Evolutionary conservation across 495 filamentous ascomycete species (phyloP), one percentile per base, ranked within the genome.

Genomic region (Hypoxylon trugodes): DNA sequence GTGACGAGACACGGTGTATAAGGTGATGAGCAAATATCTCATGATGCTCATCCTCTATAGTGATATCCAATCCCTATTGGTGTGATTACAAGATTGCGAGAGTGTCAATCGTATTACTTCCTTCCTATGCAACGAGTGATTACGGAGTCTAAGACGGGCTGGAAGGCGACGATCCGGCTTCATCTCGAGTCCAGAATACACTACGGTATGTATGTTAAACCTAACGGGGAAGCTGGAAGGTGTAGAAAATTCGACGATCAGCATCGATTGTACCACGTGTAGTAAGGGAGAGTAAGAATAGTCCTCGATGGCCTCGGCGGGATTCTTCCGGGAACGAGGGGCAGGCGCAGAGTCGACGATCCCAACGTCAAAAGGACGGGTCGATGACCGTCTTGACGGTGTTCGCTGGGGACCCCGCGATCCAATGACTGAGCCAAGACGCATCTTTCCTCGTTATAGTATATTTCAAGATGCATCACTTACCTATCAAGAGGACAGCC

Each of bases 241-340:
- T 13, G 41, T 57, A 53, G 58, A 58, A 67, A 58, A 58, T 54
- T 67, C 64, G 47, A 58, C 42, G 64, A 67, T 61, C 64, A 66
- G 36, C 63, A 18, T 26, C 24, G 28, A 52, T 35, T 16, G 18
- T 47, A 57, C 28, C 22, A 59, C 32, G 28, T 45, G 51, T 62
- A 67, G 51, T 54, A 57, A 58, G 50, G 57, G 38, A 48, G 15
- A 22, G 24, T 28, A 42, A 52, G 51, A 51, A 30, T 24, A 51
- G 7, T 13, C 16, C 12, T 55, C 48, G 48, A 67, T 30, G 19
- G 7, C 13, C 33, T 61, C 57, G 46, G 46, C 46, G 58, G 57
- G 42, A 59, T 21, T 54, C 26, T 50, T 62, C 64, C 64, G 64
- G 64, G 47, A 61, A 58, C 47, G 41, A 61, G 64, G 64, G 64